Evolutionary conservation across 495 filamentous ascomycete genomes (phyloP).

Genomic region (Podospora tetraspora): DNA sequence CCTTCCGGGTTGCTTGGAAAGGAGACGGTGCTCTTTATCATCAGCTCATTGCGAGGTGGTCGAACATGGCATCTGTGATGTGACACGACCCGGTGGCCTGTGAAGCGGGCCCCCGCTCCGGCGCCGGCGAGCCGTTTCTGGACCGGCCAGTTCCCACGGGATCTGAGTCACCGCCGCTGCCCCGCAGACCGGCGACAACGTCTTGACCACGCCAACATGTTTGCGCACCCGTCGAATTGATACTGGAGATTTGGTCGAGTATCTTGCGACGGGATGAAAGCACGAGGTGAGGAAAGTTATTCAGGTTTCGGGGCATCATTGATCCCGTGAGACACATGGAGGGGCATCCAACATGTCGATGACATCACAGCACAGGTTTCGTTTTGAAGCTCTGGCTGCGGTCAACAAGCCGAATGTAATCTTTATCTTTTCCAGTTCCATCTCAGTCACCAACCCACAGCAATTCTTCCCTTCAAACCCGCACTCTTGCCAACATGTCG

Average conservation of each 20-base stretch:
- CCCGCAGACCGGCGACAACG: neutral
- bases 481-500: slow-evolving; percentile 20
- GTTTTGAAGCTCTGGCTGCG: neutral
- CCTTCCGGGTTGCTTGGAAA: too few species aligned
- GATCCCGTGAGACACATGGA: neutral
- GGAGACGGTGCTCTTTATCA: neutral
- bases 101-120: neutral
- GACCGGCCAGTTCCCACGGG: neutral
- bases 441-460: neutral
- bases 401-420: neutral
- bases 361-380: neutral
- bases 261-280: too few species aligned
- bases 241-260: too few species aligned
- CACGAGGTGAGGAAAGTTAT: too few species aligned
- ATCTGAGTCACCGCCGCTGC: neutral
- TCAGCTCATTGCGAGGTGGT: neutral
- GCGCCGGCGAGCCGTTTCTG: neutral
- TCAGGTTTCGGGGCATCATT: too few species aligned
- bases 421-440: neutral
- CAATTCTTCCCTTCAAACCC: neutral
- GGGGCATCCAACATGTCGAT: neutral
- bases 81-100: neutral
- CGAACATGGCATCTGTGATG: neutral
- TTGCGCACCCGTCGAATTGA: neutral
- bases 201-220: neutral